phyloP scores from a whole-genome alignment of 768 basidiomycete genomes.

The Pisolithus orientalis region DNA sequence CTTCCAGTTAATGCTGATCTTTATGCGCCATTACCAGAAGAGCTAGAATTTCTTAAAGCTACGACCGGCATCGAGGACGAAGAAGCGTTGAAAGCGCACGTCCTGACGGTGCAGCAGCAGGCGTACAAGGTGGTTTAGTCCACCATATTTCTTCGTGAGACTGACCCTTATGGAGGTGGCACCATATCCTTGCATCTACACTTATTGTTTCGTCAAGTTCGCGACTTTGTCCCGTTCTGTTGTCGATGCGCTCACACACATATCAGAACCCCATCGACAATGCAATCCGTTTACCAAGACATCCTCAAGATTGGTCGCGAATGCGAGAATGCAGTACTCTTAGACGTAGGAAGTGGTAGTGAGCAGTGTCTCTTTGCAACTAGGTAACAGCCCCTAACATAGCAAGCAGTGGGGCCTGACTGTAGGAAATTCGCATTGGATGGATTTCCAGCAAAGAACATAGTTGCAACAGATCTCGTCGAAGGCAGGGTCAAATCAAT shows the following conservation, averaged over 20 bases:
- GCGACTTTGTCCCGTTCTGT: neutral
- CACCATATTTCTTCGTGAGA: neutral
- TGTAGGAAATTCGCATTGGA: slow-evolving; percentile 30
- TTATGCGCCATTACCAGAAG: neutral
- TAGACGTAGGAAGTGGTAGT: slow-evolving; percentile 27
- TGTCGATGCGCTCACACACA: neutral
- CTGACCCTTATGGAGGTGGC: slow-evolving; percentile 1
- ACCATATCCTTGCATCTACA: slow-evolving; percentile 23
- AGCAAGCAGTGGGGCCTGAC: slow-evolving; percentile 15
- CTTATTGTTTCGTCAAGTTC: slow-evolving; percentile 14
- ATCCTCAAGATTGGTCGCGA: slow-evolving; percentile 18
- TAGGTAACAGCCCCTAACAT: too few species aligned
- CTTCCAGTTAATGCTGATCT: slow-evolving; percentile 1
- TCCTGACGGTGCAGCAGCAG: slow-evolving; percentile 19
- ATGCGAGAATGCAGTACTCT: slow-evolving; percentile 29
- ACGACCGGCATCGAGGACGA: slow-evolving; percentile 22
- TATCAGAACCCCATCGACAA: neutral
- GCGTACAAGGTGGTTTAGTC: slow-evolving; percentile 15
- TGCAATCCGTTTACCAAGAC: neutral
- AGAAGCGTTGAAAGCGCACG: slow-evolving; percentile 17
- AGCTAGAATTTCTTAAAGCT: slow-evolving; percentile 14
- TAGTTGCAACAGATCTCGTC: slow-evolving; percentile 28
- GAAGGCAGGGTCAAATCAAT: slow-evolving; percentile 17
- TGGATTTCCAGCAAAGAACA: slow-evolving; percentile 29
- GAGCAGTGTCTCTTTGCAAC: too few species aligned